phyloP scores from a whole-genome alignment of 2,329 filamentous ascomycete species.

The Corynespora cassiicola region DNA sequence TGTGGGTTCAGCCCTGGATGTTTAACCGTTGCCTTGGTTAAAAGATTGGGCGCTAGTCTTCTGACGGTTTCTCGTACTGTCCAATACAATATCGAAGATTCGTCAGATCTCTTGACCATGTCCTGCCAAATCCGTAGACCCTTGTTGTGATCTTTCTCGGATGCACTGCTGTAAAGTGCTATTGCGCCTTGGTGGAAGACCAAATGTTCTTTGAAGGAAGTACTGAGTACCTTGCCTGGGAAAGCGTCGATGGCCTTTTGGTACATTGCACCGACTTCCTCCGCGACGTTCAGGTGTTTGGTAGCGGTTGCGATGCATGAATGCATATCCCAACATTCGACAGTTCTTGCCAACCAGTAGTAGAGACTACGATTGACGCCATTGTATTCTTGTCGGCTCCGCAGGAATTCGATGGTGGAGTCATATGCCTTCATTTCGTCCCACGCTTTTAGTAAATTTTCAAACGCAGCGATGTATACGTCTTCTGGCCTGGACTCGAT shows the following conservation, averaged over 20 bases:
- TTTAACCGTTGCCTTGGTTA: too few relatives aligned
- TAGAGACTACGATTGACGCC: background rate
- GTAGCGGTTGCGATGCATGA: constrained; percentile 4
- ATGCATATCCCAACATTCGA: constrained; percentile 9
- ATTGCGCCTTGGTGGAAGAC: constrained; percentile 5
- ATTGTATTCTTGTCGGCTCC: background rate
- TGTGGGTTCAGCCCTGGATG: too few relatives aligned
- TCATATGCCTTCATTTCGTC: background rate
- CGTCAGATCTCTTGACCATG: constrained; percentile 1
- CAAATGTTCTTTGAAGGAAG: constrained; percentile 1
- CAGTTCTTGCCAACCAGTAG: constrained; percentile 4
- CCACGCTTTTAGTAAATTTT: constrained; percentile 1
- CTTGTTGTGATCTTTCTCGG: constrained; percentile 1
- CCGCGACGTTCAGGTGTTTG: constrained; percentile 3
- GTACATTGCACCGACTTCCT: constrained; percentile 7
- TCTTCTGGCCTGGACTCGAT: background rate
- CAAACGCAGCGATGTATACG: background rate
- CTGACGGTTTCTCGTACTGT: too few relatives aligned
- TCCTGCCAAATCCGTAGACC: constrained; percentile 6
- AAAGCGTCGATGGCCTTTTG: background rate
- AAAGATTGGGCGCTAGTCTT: too few relatives aligned
- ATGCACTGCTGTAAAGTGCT: constrained; percentile 2
- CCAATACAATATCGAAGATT: too few relatives aligned
- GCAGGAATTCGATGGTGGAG: constrained; percentile 5
- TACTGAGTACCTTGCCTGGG: background rate